Evolutionary conservation across 108 stramenopile species (phyloP), one percentile per base, ranked within the genome.

Genomic region (Cyclotella choctawhatcheeana): DNA sequence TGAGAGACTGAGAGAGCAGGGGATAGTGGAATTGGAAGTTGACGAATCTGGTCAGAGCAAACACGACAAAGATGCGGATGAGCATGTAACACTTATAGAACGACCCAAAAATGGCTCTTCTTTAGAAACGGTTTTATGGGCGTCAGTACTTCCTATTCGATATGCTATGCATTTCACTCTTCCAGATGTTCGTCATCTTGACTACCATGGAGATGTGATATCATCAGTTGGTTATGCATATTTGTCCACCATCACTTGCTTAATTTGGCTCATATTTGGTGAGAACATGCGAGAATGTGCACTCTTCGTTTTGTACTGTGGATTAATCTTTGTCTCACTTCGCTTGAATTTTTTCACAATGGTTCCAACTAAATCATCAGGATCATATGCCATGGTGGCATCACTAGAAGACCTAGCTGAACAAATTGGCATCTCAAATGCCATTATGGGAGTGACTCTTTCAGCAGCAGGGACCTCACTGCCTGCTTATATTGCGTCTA

Each of bases 361-460:
- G n/a, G n/a, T n/a, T n/a, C n/a, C n/a, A n/a, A n/a, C n/a, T n/a
- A 34, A 14, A 16, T 16, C 35, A 35, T 40, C 59, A 60, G 59
- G 59, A 60, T 60, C 82, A 30, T 92, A 85, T 33, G 66, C 75
- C 55, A 89, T 89, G 91, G 91, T 92, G 8, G 65, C 86, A 27
- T 92, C 91, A 6, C 72, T 92, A 12, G 91, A 92, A 62, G n/a
- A 21, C 3, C 63, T 92, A 13, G 91, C 86, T 29, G 85, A 72
- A 14, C 4, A 85, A n/a, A 59, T 91, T 54, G 83, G 85, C 34
- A 87, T 92, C 26, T 87, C 91, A 20, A 82, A 87, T 71, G 68
- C 86, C 13, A 68, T 95, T 13, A 79, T 92, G 63, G 94, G 94
- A 7, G 76, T 89, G 30, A 95, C 94, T 3, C 70, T 95, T 2